These are phyloP conservation scores for Amphirosellinia nigrospora DNA, from an alignment of 495 filamentous ascomycete genomes.

Conservation along the genomic window DNA sequence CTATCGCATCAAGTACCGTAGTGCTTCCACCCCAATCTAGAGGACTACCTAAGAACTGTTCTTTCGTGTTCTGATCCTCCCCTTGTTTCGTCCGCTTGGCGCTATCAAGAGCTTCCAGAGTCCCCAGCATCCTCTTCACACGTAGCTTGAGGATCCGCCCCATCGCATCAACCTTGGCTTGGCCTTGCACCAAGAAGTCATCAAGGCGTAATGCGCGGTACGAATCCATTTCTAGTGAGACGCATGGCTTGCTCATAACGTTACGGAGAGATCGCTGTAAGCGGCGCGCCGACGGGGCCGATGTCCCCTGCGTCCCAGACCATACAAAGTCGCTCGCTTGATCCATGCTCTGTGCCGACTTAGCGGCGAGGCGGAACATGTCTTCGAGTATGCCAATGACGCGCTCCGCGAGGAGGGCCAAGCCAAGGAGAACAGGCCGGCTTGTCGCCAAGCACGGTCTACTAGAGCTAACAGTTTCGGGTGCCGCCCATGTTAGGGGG, in stretches of 20 bases:
- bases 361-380: conserved; percentile 17
- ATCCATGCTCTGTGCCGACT: not conserved
- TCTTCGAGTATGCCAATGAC: conserved; percentile 23
- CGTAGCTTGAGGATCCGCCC: conserved; percentile 10
- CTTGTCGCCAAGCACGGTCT: conserved; percentile 10
- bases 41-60: not conserved
- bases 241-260: conserved; percentile 2
- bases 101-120: not conserved
- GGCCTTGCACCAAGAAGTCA: conserved; percentile 1
- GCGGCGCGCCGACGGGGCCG: not conserved
- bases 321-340: not conserved
- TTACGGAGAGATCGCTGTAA: conserved; percentile 20
- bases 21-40: conserved; percentile 6
- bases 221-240: not conserved
- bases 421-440: conserved; percentile 10
- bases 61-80: too few relatives aligned
- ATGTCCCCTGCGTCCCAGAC: not conserved
- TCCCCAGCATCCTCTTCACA: conserved; percentile 9
- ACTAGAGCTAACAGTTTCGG: not conserved
- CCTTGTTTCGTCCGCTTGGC: not conserved
- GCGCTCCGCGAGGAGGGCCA: conserved; percentile 17
- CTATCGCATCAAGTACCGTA: too few relatives aligned
- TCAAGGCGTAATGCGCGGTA: not conserved
- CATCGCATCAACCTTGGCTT: conserved; percentile 13
- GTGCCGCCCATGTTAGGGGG: too few relatives aligned